Percentiles rank a stretch among this genome's conserved stretches.
Conservation (phyloP, 306 rosid genomes). For the Gillenia trifoliata region DNA sequence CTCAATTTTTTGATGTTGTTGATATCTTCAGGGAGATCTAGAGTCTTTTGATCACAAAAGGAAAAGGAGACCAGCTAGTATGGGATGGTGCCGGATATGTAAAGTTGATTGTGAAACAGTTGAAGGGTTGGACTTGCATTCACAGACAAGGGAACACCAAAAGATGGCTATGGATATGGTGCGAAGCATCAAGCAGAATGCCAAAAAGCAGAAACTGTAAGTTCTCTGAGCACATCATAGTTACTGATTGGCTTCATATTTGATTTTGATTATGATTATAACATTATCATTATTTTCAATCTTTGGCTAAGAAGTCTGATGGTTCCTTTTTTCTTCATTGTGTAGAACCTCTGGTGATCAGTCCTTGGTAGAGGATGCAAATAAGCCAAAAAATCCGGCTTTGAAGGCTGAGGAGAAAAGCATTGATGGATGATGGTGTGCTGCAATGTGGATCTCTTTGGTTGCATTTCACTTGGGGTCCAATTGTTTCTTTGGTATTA, state of each 20-base stretch:
- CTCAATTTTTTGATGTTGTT: slow-evolving; percentile 15
- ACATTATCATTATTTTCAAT: background rate
- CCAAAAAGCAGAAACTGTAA: slow-evolving; percentile 74
- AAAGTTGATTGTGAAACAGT: slow-evolving; percentile 93
- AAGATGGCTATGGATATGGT: slow-evolving; percentile 92
- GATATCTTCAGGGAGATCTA: slow-evolving; percentile 59
- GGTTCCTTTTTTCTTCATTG: slow-evolving; percentile 7
- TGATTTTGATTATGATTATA: background rate
- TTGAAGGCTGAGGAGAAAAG: slow-evolving; percentile 63
- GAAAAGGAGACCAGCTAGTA: slow-evolving; percentile 68
- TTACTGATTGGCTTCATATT: background rate
- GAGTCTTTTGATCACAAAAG: slow-evolving; percentile 62
- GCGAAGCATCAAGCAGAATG: slow-evolving; percentile 80
- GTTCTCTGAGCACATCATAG: slow-evolving; percentile 15
- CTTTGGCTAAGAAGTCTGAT: background rate
- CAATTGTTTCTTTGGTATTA: slow-evolving; percentile 45
- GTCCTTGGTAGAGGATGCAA: slow-evolving; percentile 58
- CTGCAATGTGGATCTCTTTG: slow-evolving; percentile 28
- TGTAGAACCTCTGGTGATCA: slow-evolving; percentile 57
- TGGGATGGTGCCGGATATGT: slow-evolving; percentile 99
- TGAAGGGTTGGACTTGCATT: slow-evolving; percentile 93
- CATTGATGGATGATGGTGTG: slow-evolving; percentile 40
- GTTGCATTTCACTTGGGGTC: slow-evolving; percentile 29
- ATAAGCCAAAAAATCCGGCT: slow-evolving; percentile 41
- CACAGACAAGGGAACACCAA: slow-evolving; percentile 96